Evolutionary conservation across 164 flowering plant species (phyloP), one percentile per base, ranked within the genome.

Genomic region (Nelumbo lutea): DNA sequence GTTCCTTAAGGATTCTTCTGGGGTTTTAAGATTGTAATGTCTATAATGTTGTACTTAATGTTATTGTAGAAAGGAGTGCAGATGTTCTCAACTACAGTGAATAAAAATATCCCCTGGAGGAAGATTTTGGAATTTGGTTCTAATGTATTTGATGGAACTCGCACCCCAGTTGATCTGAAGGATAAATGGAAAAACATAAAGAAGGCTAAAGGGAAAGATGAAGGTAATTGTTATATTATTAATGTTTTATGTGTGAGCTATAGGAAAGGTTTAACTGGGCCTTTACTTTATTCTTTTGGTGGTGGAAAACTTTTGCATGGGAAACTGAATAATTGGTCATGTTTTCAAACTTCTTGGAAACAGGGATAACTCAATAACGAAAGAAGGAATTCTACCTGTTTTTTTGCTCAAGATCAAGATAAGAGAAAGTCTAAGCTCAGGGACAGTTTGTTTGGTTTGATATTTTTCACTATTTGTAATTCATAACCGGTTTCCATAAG

Each of bases 131-230:
- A 81, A 41, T 77, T 51, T 69, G 91, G 92, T 76, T 46, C 60
- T 42, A 72, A 75, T 13, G 78, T 84, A 13, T 90, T 88, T 61
- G 71, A 88, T 57, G 59, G 5, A 3, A 80, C 81, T 64, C 86
- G 90, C 11, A 76, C 80, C 4, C 86, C 91, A 14, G 61, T 47
- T 45, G 91, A 87, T 71, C 90, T 87, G 63, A 85, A 80, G 80
- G 85, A 86, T 64, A 88, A 86, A 68, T 88, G 88, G 89, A 85
- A 74, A 78, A 79, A 74, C 59, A 77, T 77, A 75, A 56, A 65
- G 64, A 61, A 41, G 45, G 57, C 38, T 15, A 7, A n/a, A 63
- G 7, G 64, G 52, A 47, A 45, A n/a, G 62, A 11, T 41, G 4
- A 3, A 42, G 42, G 50, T 66, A 43, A 66, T 48, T 61, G 14